Base-by-base conservation (phyloP, 345 rosid genomes). In the Microcos paniculata region DNA sequence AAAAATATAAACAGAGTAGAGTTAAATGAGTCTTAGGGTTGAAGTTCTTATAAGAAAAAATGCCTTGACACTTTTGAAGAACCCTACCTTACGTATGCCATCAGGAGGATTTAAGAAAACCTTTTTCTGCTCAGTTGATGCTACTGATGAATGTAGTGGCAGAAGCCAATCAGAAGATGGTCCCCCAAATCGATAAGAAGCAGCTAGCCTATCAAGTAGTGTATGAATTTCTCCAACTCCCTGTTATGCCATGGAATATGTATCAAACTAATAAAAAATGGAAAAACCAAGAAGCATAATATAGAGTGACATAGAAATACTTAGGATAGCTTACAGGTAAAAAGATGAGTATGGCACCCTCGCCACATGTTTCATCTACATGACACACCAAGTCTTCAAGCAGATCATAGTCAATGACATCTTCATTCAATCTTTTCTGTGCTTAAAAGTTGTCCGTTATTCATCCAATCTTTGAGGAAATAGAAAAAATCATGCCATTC, bases 381-480 rank as follows among this genome's bases (percentile, higher is more conserved):
- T 92, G 84, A 80, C 90, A 88, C 31, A 92, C 86, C 84, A 94
- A 86, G 81, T 94, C 97, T 89, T 92, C 98, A 76, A 92, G 92
- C 69, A 94, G 91, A 72, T 94, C 97, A 76, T 88, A 94, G 82
- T 94, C 98, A 77, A 91, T 92, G 35, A 83, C 77, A 76, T 90
- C 94, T 83, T 92, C 97, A 81, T 94, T 89, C 83, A 92, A 85
- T 79, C 85, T 88, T 92, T 84, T 89, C 98, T 94, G 91, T 28
- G 65, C 61, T 21, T 23, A 73, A 62, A 81, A 71, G 68, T 78
- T 62, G 43, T 21, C 11, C 19, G 31, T 45, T 46, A 49, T 15
- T 48, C 43, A 69, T 30, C 72, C 43, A 18, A 30, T 67, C 55
- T 45, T 51, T 11, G 59, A 69, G 72, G 28, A 69, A 30, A 31